Evolutionary conservation across 768 basidiomycete species (phyloP).

Genomic region (Lenzites betulinus): DNA sequence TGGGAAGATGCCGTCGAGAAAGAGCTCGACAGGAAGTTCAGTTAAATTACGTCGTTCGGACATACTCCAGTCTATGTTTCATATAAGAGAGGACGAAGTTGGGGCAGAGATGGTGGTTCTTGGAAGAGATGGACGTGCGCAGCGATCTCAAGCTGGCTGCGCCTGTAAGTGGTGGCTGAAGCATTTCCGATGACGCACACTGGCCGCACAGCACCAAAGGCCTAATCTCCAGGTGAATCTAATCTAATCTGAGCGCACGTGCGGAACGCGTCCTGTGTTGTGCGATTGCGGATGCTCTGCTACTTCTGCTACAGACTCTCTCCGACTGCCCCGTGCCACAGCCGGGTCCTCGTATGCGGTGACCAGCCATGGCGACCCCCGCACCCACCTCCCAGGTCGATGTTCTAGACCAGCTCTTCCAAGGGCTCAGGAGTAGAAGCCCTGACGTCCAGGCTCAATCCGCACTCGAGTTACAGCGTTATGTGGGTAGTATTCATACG

Average conservation of each 20-base stretch:
- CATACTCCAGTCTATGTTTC: neutral
- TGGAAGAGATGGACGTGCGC: too few relatives aligned
- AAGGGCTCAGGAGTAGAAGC: slow-evolving; percentile 62
- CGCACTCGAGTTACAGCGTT: slow-evolving; percentile 72
- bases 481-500: slow-evolving; percentile 48
- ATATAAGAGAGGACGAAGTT: neutral
- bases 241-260: too few relatives aligned
- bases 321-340: too few relatives aligned
- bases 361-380: slow-evolving; percentile 56
- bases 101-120: too few relatives aligned
- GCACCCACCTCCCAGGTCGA: slow-evolving; percentile 60
- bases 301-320: neutral
- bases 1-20: slow-evolving; percentile 73
- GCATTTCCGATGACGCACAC: too few relatives aligned
- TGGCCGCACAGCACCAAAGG: too few relatives aligned
- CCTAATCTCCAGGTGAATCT: too few relatives aligned
- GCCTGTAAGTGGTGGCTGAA: too few relatives aligned
- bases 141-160: too few relatives aligned
- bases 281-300: too few relatives aligned
- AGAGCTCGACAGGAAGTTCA: slow-evolving; percentile 73
- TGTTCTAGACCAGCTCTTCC: slow-evolving; percentile 66
- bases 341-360: neutral
- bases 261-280: too few relatives aligned
- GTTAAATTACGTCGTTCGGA: neutral
- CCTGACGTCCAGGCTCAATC: slow-evolving; percentile 66